Percentiles rank a stretch among this genome's conserved stretches.
Conservation (phyloP, 495 filamentous ascomycete genomes). For the Penicillium angulare region DNA sequence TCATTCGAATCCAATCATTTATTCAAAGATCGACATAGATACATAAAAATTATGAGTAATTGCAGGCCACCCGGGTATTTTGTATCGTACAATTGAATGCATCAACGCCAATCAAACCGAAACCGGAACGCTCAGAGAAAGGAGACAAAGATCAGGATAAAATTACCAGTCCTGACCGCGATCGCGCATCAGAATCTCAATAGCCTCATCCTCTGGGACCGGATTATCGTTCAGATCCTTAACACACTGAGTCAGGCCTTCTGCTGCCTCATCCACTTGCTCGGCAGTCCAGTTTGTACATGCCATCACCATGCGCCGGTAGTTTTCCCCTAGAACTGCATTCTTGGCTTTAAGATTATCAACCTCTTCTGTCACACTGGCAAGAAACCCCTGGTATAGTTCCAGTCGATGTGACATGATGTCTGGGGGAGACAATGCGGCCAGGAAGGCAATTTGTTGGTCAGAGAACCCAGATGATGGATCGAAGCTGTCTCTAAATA, state of each 20-base stretch:
- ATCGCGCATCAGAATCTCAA: slow-evolving; percentile 49
- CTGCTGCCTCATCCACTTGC: slow-evolving; percentile 47
- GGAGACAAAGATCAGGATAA: not conserved
- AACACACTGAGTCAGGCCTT: slow-evolving; percentile 46
- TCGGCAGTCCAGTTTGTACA: slow-evolving; percentile 47
- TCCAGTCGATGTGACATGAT: slow-evolving; percentile 27
- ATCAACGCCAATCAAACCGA: not conserved
- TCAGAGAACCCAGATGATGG: slow-evolving; percentile 37
- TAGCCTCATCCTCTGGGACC: slow-evolving; percentile 46
- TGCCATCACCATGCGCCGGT: slow-evolving; percentile 50
- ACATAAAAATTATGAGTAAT: not conserved
- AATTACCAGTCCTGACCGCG: slow-evolving; percentile 49
- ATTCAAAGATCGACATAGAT: not conserved
- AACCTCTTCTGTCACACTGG: slow-evolving; percentile 36
- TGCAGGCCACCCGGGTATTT: not conserved
- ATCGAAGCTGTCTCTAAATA: slow-evolving; percentile 39
- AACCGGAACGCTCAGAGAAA: not conserved
- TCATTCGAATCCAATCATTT: too few species aligned
- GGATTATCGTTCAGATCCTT: slow-evolving; percentile 50
- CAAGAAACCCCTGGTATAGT: slow-evolving; percentile 37
- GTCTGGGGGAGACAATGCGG: slow-evolving; percentile 27
- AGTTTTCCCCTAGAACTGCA: slow-evolving; percentile 45
- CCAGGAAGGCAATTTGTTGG: slow-evolving; percentile 35
- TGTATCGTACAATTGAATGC: too few species aligned
- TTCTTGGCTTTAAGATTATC: slow-evolving; percentile 43